Base-by-base conservation (phyloP, 2,329 filamentous ascomycete genomes). In the Aciculosporium take region DNA sequence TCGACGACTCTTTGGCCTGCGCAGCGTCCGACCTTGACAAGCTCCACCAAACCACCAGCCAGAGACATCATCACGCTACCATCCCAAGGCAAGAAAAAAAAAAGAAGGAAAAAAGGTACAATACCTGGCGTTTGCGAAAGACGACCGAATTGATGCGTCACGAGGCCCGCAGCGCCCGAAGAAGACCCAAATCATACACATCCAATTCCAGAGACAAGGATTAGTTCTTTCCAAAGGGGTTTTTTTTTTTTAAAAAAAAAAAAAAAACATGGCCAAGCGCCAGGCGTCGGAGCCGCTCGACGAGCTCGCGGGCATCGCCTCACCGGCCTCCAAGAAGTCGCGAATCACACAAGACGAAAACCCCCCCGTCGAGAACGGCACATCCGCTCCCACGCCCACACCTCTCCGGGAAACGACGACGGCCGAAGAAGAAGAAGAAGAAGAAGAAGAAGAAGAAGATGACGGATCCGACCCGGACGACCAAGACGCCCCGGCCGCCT, bases 231-330 rank as follows among this genome's bases (percentile, higher is more conserved):
- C n/a, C n/a, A n/a, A n/a, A n/a, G n/a, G n/a, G n/a, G n/a, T n/a
- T n/a, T n/a, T n/a, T n/a, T n/a, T n/a, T n/a, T n/a, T n/a, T n/a
- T n/a, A n/a, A n/a, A n/a, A n/a, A 13, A 18, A 15, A 27, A 17
- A 31, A 4, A 31, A 4, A 23, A 31, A 3, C 17, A 64, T 64
- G 67, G 61, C 63, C 40, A 79, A 81, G 62, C 69, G 76, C 46
- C 69, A 70, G 43, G 76, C 76, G 42, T 68, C 70, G 24, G 74
- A 79, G 56, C 65, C 73, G 32, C 65, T 80, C 30, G 75, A 78
- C 29, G 72, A 77, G 46, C 56, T 74, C 34, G 58, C 61, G 29
- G 72, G 65, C 42, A 57, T 69, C 43, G 70, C 65, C 37, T 78
- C 75, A 25, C 76, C 76, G 3, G 70, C 68, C 25, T 72, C 72